These are phyloP conservation scores for Bryoglossum gracile DNA, from an alignment of 495 filamentous ascomycete species.

Conservation along the genomic window DNA sequence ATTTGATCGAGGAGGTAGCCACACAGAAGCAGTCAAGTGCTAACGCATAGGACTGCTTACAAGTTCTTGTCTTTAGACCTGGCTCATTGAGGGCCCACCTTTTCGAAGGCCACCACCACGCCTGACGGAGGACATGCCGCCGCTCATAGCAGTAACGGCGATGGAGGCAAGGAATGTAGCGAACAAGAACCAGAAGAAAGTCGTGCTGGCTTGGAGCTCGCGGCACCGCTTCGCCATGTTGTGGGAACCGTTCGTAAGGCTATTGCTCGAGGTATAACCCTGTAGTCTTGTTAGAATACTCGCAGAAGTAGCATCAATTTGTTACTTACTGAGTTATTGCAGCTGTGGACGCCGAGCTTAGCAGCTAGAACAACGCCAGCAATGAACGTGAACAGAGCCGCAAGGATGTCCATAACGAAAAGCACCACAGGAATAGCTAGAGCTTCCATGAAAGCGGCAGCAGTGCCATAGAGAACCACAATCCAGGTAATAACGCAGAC, in stretches of 20 bases:
- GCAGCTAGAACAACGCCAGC: slow-evolving; percentile 59
- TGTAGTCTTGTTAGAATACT: slow-evolving; percentile 21
- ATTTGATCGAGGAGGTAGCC: not conserved
- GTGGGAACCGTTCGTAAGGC: slow-evolving; percentile 50
- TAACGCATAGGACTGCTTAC: slow-evolving; percentile 16
- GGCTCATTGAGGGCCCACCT: slow-evolving; percentile 53
- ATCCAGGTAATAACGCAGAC: slow-evolving; percentile 57
- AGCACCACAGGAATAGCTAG: slow-evolving; percentile 46
- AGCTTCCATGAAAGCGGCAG: slow-evolving; percentile 41
- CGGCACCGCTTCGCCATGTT: slow-evolving; percentile 53
- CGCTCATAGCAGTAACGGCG: slow-evolving; percentile 41
- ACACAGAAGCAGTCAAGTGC: not conserved
- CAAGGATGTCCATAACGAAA: slow-evolving; percentile 50
- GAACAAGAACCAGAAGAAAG: slow-evolving; percentile 71
- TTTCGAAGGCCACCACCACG: slow-evolving; percentile 37
- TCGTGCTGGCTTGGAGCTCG: slow-evolving; percentile 58
- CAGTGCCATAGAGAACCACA: slow-evolving; percentile 52
- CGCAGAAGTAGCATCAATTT: not conserved
- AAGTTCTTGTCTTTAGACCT: slow-evolving; percentile 44
- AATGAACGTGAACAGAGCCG: slow-evolving; percentile 58
- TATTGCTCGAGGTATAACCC: slow-evolving; percentile 49
- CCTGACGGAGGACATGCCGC: slow-evolving; percentile 19
- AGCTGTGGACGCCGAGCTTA: slow-evolving; percentile 51
- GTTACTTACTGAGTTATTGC: slow-evolving; percentile 51
- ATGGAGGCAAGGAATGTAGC: slow-evolving; percentile 49